These are phyloP conservation scores for Metschnikowia similis DNA, from an alignment of 805 yeast genomes.

Conservation along the genomic window DNA sequence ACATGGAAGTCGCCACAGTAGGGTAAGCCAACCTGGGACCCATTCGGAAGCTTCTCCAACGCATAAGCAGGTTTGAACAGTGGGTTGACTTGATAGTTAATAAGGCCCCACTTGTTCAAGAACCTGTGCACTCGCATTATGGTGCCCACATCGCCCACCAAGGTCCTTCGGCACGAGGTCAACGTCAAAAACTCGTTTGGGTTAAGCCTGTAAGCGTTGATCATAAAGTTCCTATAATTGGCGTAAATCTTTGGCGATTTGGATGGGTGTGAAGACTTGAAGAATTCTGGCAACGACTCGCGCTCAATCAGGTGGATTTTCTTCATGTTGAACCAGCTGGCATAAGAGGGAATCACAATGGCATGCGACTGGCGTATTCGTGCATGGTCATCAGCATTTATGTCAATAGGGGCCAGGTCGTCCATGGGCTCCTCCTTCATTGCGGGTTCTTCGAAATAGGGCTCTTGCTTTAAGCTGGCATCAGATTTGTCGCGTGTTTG, in stretches of 20 bases:
- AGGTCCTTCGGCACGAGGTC: conserved; percentile 85
- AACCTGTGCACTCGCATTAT: conserved; percentile 80
- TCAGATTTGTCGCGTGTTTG: not conserved
- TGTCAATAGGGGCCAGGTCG: conserved; percentile 6
- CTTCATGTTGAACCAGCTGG: conserved; percentile 78
- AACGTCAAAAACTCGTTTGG: conserved; percentile 87
- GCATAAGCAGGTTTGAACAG: conserved; percentile 62
- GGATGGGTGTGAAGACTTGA: conserved; percentile 63
- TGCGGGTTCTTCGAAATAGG: not conserved
- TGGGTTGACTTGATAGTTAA: conserved; percentile 87
- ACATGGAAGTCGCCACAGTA: conserved; percentile 73
- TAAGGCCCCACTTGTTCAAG: conserved; percentile 86
- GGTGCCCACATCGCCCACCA: conserved; percentile 89
- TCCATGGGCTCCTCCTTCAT: not conserved
- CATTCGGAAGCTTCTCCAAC: conserved; percentile 47
- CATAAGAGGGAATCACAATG: conserved; percentile 80
- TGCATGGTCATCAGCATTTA: conserved; percentile 15
- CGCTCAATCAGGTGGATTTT: conserved; percentile 73
- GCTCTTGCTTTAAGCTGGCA: not conserved
- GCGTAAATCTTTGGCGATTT: conserved; percentile 80
- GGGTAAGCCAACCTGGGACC: conserved; percentile 51
- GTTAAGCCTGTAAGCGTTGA: conserved; percentile 80
- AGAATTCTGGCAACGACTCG: conserved; percentile 84
- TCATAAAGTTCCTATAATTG: conserved; percentile 82
- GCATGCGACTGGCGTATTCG: conserved; percentile 68